A percentile compares a stretch with the other conserved stretches of the same genome.
Evolutionary conservation across 306 rosid genomes (phyloP).

Genomic region (Glycine latifolia): DNA sequence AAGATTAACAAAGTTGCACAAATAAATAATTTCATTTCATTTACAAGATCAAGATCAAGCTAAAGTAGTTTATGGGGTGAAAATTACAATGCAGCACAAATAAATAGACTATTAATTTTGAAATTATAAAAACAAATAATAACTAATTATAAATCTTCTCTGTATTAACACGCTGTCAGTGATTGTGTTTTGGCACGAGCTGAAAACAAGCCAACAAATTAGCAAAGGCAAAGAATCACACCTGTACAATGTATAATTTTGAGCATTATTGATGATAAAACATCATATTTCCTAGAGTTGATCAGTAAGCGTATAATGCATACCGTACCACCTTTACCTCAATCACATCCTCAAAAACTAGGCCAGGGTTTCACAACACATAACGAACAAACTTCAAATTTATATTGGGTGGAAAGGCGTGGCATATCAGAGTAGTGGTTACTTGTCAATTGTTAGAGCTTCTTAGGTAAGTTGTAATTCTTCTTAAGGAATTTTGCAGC

Average conservation of each 20-base stretch:
- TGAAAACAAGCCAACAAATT: constrained; percentile 31
- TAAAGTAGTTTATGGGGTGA: background rate
- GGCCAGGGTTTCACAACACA: constrained; percentile 29
- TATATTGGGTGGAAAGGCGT: constrained; percentile 20
- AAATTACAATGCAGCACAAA: background rate
- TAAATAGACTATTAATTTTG: background rate
- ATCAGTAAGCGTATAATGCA: constrained; percentile 16
- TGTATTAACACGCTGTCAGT: background rate
- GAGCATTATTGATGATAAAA: constrained; percentile 21
- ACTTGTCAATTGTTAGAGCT: constrained; percentile 60
- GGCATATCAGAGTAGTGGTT: constrained; percentile 36
- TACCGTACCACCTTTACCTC: background rate
- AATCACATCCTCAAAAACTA: constrained; percentile 15
- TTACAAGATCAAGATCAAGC: constrained; percentile 16
- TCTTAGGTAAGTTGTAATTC: constrained; percentile 82
- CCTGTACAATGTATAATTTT: constrained; percentile 51
- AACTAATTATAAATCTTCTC: background rate
- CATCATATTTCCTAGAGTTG: constrained; percentile 40
- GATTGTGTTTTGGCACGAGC: constrained; percentile 26
- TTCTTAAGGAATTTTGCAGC: constrained; percentile 96
- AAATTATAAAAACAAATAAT: constrained; percentile 15
- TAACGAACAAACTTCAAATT: constrained; percentile 12
- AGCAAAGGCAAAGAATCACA: constrained; percentile 35
- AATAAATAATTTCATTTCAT: background rate
- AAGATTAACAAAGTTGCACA: background rate